phyloP scores from a whole-genome alignment of 78 protist species.

The Goniomonas avonlea region DNA sequence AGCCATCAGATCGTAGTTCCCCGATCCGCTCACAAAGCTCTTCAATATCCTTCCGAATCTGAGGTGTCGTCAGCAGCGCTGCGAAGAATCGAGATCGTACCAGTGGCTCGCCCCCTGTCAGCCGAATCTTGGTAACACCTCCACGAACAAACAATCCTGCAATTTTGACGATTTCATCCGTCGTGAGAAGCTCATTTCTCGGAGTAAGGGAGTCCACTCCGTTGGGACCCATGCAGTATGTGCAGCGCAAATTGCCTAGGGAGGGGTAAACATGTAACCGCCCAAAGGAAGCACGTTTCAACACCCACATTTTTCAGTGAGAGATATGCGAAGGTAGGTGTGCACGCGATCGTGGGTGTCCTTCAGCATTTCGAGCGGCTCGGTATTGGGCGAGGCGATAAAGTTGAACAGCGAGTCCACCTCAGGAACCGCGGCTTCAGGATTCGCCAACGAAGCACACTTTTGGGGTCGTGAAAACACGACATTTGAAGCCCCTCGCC shows the following conservation, averaged over 20 bases:
- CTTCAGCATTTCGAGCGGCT: too few species aligned
- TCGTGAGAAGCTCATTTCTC: slow-evolving; percentile 29
- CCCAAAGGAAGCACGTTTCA: neutral
- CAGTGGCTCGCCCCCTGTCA: slow-evolving; percentile 78
- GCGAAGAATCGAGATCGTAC: neutral
- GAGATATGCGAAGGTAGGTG: slow-evolving; percentile 68
- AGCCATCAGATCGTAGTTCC: slow-evolving; percentile 15
- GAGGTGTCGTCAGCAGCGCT: neutral
- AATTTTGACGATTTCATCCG: slow-evolving; percentile 52
- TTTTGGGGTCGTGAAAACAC: too few species aligned
- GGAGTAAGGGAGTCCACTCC: slow-evolving; percentile 58
- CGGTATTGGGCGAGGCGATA: too few species aligned
- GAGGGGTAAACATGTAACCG: neutral
- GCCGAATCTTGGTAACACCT: slow-evolving; percentile 76
- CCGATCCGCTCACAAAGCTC: slow-evolving; percentile 42
- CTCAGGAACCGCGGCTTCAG: too few species aligned
- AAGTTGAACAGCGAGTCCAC: too few species aligned
- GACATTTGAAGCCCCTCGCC: too few species aligned
- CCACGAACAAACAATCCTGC: slow-evolving; percentile 48
- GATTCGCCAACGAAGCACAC: too few species aligned
- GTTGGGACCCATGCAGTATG: slow-evolving; percentile 75
- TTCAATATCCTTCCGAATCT: slow-evolving; percentile 3
- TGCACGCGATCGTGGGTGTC: slow-evolving; percentile 62
- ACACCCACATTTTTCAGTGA: slow-evolving; percentile 65
- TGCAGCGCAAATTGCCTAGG: neutral